A percentile compares a stretch with the other conserved stretches of the same genome.
Conservation (phyloP, 495 filamentous ascomycete species). For the Penicillium cataractarum region DNA sequence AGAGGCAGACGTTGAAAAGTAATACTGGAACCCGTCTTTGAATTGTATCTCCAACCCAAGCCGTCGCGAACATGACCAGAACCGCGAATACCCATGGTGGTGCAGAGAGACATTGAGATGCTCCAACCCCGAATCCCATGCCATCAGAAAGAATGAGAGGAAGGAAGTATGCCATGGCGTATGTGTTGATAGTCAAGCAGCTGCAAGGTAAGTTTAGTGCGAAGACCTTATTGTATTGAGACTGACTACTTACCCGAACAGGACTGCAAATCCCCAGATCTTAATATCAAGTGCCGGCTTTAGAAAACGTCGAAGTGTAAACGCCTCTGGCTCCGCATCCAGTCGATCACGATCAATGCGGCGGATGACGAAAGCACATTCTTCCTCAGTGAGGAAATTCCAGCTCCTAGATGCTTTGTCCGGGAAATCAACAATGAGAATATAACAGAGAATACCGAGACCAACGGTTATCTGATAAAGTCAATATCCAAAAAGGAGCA, state of each 20-base stretch:
- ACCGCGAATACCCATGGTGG: constrained; percentile 59
- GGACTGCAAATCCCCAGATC: constrained; percentile 68
- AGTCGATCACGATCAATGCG: constrained; percentile 55
- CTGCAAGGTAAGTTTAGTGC: neutral
- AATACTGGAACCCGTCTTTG: constrained; percentile 56
- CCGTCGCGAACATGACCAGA: constrained; percentile 53
- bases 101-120: constrained; percentile 57
- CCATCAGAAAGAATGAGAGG: constrained; percentile 56
- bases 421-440: constrained; percentile 56
- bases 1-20: constrained; percentile 48
- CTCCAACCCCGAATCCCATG: constrained; percentile 48
- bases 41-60: constrained; percentile 54
- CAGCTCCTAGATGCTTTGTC: constrained; percentile 46
- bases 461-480: constrained; percentile 30
- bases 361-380: constrained; percentile 51
- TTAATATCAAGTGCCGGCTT: constrained; percentile 60
- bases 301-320: constrained; percentile 42
- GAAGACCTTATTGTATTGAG: constrained; percentile 20
- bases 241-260: constrained; percentile 65
- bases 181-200: constrained; percentile 28
- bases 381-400: constrained; percentile 46
- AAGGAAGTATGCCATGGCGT: constrained; percentile 63
- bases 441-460: constrained; percentile 40
- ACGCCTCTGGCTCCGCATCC: constrained; percentile 47
- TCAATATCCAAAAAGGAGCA: neutral